Evolutionary conservation across 2,329 filamentous ascomycete species (phyloP).

Genomic region (Monosporascus sp.): DNA sequence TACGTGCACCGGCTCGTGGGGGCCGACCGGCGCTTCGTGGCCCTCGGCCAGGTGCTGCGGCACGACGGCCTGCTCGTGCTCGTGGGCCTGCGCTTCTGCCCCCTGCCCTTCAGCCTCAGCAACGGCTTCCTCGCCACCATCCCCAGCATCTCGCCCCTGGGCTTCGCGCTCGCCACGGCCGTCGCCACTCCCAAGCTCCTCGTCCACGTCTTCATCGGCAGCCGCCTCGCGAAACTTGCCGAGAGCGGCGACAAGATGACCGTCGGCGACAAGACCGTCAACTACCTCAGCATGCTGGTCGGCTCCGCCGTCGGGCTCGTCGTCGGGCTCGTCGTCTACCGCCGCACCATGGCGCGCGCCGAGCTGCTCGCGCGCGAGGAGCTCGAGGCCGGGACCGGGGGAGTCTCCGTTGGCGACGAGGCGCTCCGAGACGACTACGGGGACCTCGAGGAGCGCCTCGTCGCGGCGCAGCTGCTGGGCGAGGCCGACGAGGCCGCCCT

Average conservation of each 20-base stretch:
- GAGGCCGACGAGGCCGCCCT: conserved; percentile 47
- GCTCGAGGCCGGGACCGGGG: conserved; percentile 35
- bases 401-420: conserved; percentile 25
- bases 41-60: conserved; percentile 80
- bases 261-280: conserved; percentile 68
- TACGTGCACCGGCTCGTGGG: conserved; percentile 80
- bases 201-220: conserved; percentile 89
- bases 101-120: conserved; percentile 84
- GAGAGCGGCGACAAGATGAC: conserved; percentile 82
- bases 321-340: conserved; percentile 84
- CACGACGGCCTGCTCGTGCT: conserved; percentile 85
- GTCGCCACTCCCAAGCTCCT: conserved; percentile 80
- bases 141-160: conserved; percentile 71
- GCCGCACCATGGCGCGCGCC: conserved; percentile 58
- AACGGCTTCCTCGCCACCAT: conserved; percentile 95
- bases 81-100: conserved; percentile 87
- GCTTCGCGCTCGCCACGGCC: conserved; percentile 77
- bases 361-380: conserved; percentile 49
- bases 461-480: conserved; percentile 29
- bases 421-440: conserved; percentile 29
- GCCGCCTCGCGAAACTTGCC: conserved; percentile 74
- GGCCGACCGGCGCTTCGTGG: conserved; percentile 79
- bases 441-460: conserved; percentile 39
- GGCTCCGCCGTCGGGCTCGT: conserved; percentile 65
- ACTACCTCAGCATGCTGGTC: conserved; percentile 74